Evolutionary conservation across 352 stramenopile genomes (phyloP).

Genomic region (Globisporangium cystogenes): DNA sequence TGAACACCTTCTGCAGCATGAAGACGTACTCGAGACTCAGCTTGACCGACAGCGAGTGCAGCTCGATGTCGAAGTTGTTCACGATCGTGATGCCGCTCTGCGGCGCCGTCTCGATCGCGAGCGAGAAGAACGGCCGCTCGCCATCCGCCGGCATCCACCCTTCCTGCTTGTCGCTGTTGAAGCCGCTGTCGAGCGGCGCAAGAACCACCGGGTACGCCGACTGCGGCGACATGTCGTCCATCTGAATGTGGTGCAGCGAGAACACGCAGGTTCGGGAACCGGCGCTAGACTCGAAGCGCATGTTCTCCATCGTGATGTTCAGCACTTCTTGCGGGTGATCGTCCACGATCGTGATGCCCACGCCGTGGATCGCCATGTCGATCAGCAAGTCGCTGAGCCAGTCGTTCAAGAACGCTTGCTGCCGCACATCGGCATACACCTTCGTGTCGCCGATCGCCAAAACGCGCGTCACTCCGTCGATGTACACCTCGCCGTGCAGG

Average conservation of each 20-base stretch:
- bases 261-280: slow-evolving; percentile 45
- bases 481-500: slow-evolving; percentile 81
- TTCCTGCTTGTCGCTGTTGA: slow-evolving; percentile 85
- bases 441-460: slow-evolving; percentile 73
- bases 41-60: slow-evolving; percentile 69
- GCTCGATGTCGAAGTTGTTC: slow-evolving; percentile 70
- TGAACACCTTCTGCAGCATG: slow-evolving; percentile 58
- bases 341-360: slow-evolving; percentile 80
- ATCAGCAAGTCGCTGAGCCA: slow-evolving; percentile 74
- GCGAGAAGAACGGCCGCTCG: slow-evolving; percentile 64
- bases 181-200: slow-evolving; percentile 75
- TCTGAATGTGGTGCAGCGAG: slow-evolving; percentile 77
- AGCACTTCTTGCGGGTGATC: slow-evolving; percentile 66
- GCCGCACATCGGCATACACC: slow-evolving; percentile 49
- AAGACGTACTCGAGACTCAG: slow-evolving; percentile 82
- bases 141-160: slow-evolving; percentile 75
- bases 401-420: slow-evolving; percentile 51
- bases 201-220: slow-evolving; percentile 74
- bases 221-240: slow-evolving; percentile 80
- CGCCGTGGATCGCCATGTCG: slow-evolving; percentile 64
- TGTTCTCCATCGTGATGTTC: slow-evolving; percentile 86
- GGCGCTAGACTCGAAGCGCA: slow-evolving; percentile 52
- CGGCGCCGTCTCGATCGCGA: slow-evolving; percentile 60
- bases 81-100: slow-evolving; percentile 68
- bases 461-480: slow-evolving; percentile 75